Evolutionary conservation across 768 basidiomycete genomes (phyloP), one percentile per base, ranked within the genome.

Genomic region (Boletus speciosus): DNA sequence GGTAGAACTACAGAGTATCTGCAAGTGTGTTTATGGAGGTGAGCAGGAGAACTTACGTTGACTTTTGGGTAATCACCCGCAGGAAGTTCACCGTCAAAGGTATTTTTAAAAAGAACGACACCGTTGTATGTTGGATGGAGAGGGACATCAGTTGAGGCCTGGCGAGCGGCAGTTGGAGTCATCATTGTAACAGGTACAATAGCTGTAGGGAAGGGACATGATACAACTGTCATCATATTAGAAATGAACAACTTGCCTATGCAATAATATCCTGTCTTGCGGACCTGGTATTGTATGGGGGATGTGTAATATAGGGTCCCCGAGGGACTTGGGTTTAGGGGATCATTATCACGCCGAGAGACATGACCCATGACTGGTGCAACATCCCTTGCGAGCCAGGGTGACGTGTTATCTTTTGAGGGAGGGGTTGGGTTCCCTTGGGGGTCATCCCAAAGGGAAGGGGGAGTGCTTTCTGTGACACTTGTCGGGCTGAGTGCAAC

Each of bases 51-150:
- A 70, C 90, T 63, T 69, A 97, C 94, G 54, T 83, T 87, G 68
- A 98, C 90, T 83, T 98, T 98, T 11, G 97, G 97, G 71, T 98
- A 97, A 68, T 99, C 97, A 6, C 90, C 81, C 6, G 95, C 94
- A 12, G 96, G 82, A 21, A 99, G 77, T 67, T 89, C 83, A 19
- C 97, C 97, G 27, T 87, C 76, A 66, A 98, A 98, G 2, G 79
- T 83, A 70, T 97, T 98, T 62, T 79, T 81, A 77, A 99, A 98
- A 43, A 89, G 74, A 36, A 98, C 88, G 34, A 76, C 73, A 14
- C 93, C 95, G 10, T 77, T 74, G 70, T 93, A 98, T 19, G 79
- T 76, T 25, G 93, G 86, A 65, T 97, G 94, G 46, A 73, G 79
- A 29, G 82, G 75, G 58, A 81, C 71, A 64, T 82, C 80, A 55